A percentile compares a stretch with the other conserved stretches of the same genome.
Conservation (phyloP, 2,329 filamentous ascomycete species). For the Teratosphaeria pseudoeucalypti region DNA sequence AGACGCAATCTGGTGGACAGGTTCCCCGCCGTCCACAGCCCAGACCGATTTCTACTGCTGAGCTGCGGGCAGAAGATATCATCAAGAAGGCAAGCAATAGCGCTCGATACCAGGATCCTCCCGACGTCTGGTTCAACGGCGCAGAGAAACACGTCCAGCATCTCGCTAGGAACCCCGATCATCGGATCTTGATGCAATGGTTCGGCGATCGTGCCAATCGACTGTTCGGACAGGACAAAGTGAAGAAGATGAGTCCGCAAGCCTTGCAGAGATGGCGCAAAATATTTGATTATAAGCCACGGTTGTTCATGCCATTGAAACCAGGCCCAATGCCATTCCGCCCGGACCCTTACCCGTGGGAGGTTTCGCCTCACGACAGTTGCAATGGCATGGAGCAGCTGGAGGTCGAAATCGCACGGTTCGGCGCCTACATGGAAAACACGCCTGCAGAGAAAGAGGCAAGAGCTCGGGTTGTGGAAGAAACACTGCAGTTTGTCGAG, state of each 20-base stretch:
- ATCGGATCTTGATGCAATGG: not conserved
- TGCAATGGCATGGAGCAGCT: not conserved
- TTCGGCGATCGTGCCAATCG: not conserved
- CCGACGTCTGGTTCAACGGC: not conserved
- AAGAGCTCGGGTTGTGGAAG: constrained; percentile 25
- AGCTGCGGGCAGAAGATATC: not conserved
- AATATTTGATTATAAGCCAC: not conserved
- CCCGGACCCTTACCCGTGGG: not conserved
- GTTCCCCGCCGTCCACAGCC: not conserved
- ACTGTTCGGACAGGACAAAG: not conserved
- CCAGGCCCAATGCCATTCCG: not conserved
- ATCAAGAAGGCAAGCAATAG: not conserved
- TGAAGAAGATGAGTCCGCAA: not conserved
- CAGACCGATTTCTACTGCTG: not conserved
- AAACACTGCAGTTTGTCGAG: constrained; percentile 6
- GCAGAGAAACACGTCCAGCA: not conserved
- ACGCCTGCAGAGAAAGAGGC: constrained; percentile 33
- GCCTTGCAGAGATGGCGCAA: not conserved
- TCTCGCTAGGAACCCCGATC: not conserved
- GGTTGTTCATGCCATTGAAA: not conserved
- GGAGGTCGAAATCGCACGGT: constrained; percentile 34
- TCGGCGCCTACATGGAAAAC: constrained; percentile 36
- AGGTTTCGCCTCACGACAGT: not conserved
- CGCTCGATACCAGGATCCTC: not conserved
- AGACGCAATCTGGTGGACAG: not conserved